Percentiles rank a stretch among this genome's conserved stretches.
Conservation (phyloP, 1,284 basidiomycete genomes). For the Omphalotus olearius region DNA sequence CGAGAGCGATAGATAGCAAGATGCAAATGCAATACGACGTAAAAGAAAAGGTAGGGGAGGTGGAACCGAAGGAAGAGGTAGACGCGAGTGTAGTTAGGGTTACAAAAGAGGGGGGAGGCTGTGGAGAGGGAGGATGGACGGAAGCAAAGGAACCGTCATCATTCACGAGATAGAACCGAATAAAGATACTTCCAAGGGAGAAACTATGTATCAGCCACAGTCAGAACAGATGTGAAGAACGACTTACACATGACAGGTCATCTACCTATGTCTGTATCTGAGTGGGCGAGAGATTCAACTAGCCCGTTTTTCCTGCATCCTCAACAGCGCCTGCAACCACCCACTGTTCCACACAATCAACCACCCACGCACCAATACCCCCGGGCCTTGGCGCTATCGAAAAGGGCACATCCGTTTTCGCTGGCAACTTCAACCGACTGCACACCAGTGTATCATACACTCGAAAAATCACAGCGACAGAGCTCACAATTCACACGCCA, state of each 20-base stretch:
- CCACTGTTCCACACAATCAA: neutral
- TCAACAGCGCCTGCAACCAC: neutral
- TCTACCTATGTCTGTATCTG: too few relatives aligned
- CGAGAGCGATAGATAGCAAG: conserved; percentile 3
- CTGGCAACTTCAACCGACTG: neutral
- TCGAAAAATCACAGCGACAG: neutral
- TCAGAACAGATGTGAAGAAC: neutral
- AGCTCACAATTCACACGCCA: conserved; percentile 8
- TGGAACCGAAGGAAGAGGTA: neutral
- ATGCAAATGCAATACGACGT: too few relatives aligned
- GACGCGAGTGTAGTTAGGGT: neutral
- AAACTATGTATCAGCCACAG: neutral
- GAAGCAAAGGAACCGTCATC: neutral
- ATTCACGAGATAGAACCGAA: neutral
- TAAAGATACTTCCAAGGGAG: neutral
- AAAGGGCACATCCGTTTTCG: neutral
- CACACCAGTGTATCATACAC: too few relatives aligned
- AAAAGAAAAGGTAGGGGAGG: neutral
- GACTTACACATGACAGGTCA: neutral
- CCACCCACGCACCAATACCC: neutral
- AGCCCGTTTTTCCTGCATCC: neutral
- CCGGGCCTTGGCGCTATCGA: neutral
- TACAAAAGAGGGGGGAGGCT: neutral
- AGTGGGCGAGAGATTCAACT: neutral
- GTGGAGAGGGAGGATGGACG: neutral